Evolutionary conservation across 148 eudicot genomes (phyloP), one percentile per base, ranked within the genome.

Genomic region (Oxyria digyna): DNA sequence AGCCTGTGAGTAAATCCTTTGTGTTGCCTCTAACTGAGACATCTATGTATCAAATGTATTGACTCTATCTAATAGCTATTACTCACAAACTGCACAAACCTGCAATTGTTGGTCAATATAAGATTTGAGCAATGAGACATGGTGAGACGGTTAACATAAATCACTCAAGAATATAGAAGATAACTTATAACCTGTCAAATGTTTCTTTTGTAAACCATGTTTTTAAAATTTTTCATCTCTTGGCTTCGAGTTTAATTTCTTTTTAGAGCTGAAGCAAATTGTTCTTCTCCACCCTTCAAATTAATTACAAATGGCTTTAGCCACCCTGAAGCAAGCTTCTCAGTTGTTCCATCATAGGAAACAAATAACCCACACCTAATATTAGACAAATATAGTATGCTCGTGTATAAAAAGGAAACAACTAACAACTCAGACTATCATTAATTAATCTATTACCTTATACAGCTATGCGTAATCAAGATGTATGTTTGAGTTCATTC

Each of bases 151-250:
- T 17, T 32, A 13, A 18, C 17, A 7, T 70, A 68, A 42, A 23
- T 49, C 21, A 62, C 21, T 52, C 35, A 42, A 33, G 55, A 37
- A 67, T 62, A 62, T 42, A 62, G 66, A 42, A 35, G 62, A 54
- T 13, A 54, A 23, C 15, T 23, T 54, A 17, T 21, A 72, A 94
- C 99, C 97, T 88, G 82, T 94, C 97, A 57, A 94, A 78, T 42
- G 99, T 94, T 66, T 93, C 97, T 78, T 91, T 94, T 8, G 97
- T 88, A 78, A 94, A 94, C 99, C 99, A 94, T 32, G 83, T 49
- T 67, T 88, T 82, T 27, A 81, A 85, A 74, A 79, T 75, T 75
- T 81, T 79, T 67, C 50, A 65, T 57, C 78, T 72, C 40, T 85
- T 89, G 35, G 79, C 87, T 72, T 88, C 91, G 76, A 94, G 99